Percentiles rank a stretch among this genome's conserved stretches.
These are phyloP conservation scores for Penicillium paneum DNA, from an alignment of 2,329 filamentous ascomycete genomes.

Conservation along the genomic window DNA sequence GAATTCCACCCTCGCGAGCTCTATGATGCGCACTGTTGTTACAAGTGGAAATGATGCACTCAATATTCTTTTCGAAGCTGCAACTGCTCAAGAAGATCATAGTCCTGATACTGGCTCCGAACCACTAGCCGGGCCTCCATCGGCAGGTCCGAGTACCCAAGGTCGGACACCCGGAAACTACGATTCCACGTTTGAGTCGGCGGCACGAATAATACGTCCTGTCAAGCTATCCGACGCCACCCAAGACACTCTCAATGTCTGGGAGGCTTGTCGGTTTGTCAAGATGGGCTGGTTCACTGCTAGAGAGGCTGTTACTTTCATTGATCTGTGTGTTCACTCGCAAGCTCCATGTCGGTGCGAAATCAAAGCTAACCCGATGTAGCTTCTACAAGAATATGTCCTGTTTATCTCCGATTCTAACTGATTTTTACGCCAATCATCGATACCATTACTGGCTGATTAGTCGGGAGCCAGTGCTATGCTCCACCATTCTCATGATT, in stretches of 20 bases:
- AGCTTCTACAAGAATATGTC: conserved; percentile 53
- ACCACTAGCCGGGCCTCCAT: conserved; percentile 21
- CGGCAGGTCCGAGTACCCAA: conserved; percentile 6
- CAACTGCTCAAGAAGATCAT: conserved; percentile 40
- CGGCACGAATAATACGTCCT: conserved; percentile 24
- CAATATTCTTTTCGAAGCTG: conserved; percentile 53
- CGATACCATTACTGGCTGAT: conserved; percentile 49
- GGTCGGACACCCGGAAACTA: conserved; percentile 16
- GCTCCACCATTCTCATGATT: conserved; percentile 54
- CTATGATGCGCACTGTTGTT: conserved; percentile 48
- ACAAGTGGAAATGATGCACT: conserved; percentile 54
- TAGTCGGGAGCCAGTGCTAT: conserved; percentile 52
- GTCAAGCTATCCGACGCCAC: conserved; percentile 29
- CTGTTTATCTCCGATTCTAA: conserved; percentile 51
- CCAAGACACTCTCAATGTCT: conserved; percentile 43
- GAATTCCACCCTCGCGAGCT: conserved; percentile 32
- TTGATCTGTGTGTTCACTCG: conserved; percentile 44
- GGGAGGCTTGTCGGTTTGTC: conserved; percentile 53
- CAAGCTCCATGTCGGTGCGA: background rate
- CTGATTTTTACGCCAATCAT: conserved; percentile 51
- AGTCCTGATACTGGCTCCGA: conserved; percentile 27
- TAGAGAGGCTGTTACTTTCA: conserved; percentile 52
- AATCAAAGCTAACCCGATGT: background rate
- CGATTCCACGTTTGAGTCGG: conserved; percentile 18
- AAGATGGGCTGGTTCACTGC: conserved; percentile 57